Conservation (phyloP, 495 filamentous ascomycete species). For the Xylaria flabelliformis region DNA sequence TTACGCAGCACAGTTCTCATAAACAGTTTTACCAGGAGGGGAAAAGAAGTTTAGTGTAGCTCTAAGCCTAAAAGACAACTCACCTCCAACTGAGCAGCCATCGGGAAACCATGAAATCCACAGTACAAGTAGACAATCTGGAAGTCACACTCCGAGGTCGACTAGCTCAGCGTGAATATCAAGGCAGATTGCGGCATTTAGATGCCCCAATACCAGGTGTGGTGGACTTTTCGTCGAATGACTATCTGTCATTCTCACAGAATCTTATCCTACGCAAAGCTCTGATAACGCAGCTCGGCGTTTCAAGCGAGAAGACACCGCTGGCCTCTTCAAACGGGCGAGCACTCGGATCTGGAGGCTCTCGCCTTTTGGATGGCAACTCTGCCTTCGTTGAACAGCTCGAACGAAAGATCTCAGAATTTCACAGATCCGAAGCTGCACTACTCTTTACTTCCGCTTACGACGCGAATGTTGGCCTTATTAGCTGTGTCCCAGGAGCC, state of each 20-base stretch:
- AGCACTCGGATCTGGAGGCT: constrained; percentile 61
- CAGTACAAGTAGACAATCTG: background rate
- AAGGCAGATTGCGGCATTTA: constrained; percentile 49
- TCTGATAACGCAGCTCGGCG: constrained; percentile 9
- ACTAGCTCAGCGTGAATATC: constrained; percentile 40
- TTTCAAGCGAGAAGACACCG: background rate
- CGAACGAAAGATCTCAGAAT: constrained; percentile 67
- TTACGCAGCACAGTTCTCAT: background rate
- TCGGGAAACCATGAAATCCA: background rate
- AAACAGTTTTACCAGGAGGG: background rate
- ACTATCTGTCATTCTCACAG: constrained; percentile 65
- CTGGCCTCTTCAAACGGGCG: background rate
- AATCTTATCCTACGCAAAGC: constrained; percentile 34
- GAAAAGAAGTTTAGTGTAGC: background rate
- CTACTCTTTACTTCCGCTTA: constrained; percentile 82
- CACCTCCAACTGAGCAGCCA: constrained; percentile 8
- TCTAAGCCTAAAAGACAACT: background rate
- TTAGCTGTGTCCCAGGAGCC: constrained; percentile 68
- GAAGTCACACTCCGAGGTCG: constrained; percentile 27
- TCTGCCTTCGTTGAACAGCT: constrained; percentile 66
- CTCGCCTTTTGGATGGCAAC: constrained; percentile 74
- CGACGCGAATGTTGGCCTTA: constrained; percentile 76
- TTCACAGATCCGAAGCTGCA: constrained; percentile 67
- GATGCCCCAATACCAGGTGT: constrained; percentile 44
- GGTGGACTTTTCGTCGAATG: constrained; percentile 69